Base-by-base conservation (phyloP, 2,329 filamentous ascomycete species). In the Neofusicoccum laricinum region DNA sequence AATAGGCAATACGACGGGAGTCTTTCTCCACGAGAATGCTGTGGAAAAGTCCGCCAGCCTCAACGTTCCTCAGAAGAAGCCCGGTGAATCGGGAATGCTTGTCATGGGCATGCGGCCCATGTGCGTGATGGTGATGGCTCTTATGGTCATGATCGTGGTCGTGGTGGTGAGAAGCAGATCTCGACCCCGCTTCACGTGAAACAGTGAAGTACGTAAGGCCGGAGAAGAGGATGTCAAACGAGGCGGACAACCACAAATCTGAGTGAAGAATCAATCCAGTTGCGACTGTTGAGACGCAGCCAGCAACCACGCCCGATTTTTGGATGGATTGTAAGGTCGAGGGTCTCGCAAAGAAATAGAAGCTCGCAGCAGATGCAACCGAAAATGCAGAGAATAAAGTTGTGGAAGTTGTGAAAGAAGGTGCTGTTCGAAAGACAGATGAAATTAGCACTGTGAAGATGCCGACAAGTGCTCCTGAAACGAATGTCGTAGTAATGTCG, bases 1-100 rank as follows among this genome's bases (percentile, higher is more conserved):
- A 99, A 78, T 99, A 99, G 69, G 97, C 96, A 68, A 99, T 98
- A 49, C 94, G 87, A 65, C 95, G 86, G 15, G 94, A 98, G 75
- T 99, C 94, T 71, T 92, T 93, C 72, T 98, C 94, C 14, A 89
- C 87, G 71, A 99, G 79, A 65, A 99, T 92, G 61, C 92, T 90
- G 73, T 97, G 88, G 17, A 97, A 72, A 38, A 98, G 83, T 0
- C 94, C 93, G 74, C 89, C 92, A 30, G 83, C 82, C 55, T 89
- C 84, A 11, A 88, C 89, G 63, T 86, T 83, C 0, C 84, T 84
- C n/a, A 98, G 81, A 3, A 98, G 76, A 63, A 89, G 84, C 14
- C 83, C 85, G 0, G 94, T 96, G 43, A 96, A 81, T 51, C 79
- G 81, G 0, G 92, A 96, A 45, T 86, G 83, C 51, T 84, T 78